phyloP scores from a whole-genome alignment of 306 rosid species.

The Aeschynomene evenia region DNA sequence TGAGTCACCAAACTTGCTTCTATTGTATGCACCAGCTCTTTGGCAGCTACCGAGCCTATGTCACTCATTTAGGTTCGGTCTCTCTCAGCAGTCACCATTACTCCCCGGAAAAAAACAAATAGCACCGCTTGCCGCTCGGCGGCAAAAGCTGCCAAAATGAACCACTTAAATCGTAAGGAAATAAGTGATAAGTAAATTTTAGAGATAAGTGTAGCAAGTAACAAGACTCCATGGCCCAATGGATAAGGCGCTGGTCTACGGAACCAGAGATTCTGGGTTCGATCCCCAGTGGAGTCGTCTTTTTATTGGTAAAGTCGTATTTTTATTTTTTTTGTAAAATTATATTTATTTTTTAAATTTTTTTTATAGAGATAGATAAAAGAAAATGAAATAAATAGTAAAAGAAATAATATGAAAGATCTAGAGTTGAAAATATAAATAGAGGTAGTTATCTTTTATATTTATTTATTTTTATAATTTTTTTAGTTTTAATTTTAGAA shows the following conservation, averaged over 20 bases:
- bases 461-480: no score
- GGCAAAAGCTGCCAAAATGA: not conserved
- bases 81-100: not conserved
- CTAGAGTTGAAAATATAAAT: no score
- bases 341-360: no score
- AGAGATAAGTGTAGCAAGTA: no score
- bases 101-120: not conserved
- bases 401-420: no score
- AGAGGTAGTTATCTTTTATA: no score
- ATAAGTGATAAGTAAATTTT: no score
- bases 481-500: no score
- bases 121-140: not conserved
- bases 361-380: no score
- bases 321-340: no score
- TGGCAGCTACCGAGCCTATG: not conserved
- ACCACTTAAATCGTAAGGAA: not conserved
- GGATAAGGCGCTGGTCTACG: slow-evolving; percentile 86
- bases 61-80: not conserved
- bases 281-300: slow-evolving; percentile 55
- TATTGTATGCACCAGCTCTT: not conserved
- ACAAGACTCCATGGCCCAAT: slow-evolving; percentile 36
- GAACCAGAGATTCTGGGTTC: slow-evolving; percentile 83
- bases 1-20: slow-evolving; percentile 13
- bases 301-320: not conserved
- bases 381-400: no score